A percentile compares a stretch with the other conserved stretches of the same genome.
phyloP scores from a whole-genome alignment of 73 alveolate species.

The Paraurostyla sp. region DNA sequence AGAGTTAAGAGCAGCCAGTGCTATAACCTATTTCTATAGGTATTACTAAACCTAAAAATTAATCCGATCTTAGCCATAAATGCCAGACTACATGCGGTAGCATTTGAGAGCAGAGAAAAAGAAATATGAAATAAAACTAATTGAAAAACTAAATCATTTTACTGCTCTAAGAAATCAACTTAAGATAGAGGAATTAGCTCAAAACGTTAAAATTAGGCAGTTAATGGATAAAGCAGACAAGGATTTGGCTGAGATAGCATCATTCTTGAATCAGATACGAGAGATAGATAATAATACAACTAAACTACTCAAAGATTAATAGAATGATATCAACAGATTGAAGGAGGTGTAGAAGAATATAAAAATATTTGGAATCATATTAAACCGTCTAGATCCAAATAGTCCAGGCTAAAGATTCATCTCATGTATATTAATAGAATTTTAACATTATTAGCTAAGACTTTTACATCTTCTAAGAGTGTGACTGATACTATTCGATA shows the following conservation, averaged over 20 bases:
- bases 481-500: background rate
- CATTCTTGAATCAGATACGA: background rate
- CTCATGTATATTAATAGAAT: background rate
- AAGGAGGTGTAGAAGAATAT: background rate
- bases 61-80: no score
- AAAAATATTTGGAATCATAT: constrained; percentile 1
- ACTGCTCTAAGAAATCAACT: background rate
- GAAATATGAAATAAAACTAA: background rate
- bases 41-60: no score
- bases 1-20: no score
- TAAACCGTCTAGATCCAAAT: constrained; percentile 12
- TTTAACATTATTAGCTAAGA: background rate
- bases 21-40: no score
- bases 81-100: no score
- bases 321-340: background rate
- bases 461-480: constrained; percentile 15
- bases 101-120: background rate
- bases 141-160: background rate
- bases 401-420: constrained; percentile 36
- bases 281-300: constrained; percentile 15
- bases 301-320: background rate
- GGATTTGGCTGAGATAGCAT: constrained; percentile 7
- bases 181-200: constrained; percentile 35
- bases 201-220: constrained; percentile 8
- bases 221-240: constrained; percentile 25